Percentiles rank a stretch among this genome's conserved stretches.
These are phyloP conservation scores for Mortierella sp. DNA, from an alignment of 371 early-diverging fungal species.

Conservation along the genomic window DNA sequence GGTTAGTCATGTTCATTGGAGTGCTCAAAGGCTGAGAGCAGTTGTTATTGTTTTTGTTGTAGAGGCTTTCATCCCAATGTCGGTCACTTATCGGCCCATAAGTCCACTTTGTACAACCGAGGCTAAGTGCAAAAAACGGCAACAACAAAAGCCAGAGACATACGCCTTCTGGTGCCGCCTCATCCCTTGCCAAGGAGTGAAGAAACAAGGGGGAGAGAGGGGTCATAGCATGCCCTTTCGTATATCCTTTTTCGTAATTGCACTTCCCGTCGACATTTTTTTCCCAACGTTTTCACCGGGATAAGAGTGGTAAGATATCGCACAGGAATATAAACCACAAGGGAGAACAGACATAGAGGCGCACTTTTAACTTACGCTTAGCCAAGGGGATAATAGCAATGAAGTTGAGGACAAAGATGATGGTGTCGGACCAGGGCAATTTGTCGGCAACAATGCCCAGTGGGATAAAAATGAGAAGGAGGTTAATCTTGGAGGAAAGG, in stretches of 20 bases:
- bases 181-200: not conserved
- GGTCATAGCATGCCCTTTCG: not conserved
- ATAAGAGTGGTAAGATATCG: not conserved
- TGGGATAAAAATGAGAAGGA: conserved; percentile 78
- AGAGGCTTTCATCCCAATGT: not conserved
- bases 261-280: conserved; percentile 3
- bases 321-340: not conserved
- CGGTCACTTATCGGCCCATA: conserved; percentile 6
- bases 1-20: conserved; percentile 12
- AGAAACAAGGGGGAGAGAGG: not conserved
- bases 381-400: conserved; percentile 91
- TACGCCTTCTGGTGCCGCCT: not conserved
- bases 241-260: not conserved
- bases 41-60: conserved; percentile 6
- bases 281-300: not conserved
- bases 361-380: conserved; percentile 55
- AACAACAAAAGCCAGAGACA: not conserved
- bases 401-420: conserved; percentile 84
- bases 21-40: conserved; percentile 10
- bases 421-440: conserved; percentile 73
- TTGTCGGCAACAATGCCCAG: conserved; percentile 76
- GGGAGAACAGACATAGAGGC: not conserved
- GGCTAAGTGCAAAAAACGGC: not conserved
- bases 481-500: conserved; percentile 71
- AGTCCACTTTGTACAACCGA: not conserved